phyloP scores from a whole-genome alignment of 768 basidiomycete species.

The Podaxis sp. region DNA sequence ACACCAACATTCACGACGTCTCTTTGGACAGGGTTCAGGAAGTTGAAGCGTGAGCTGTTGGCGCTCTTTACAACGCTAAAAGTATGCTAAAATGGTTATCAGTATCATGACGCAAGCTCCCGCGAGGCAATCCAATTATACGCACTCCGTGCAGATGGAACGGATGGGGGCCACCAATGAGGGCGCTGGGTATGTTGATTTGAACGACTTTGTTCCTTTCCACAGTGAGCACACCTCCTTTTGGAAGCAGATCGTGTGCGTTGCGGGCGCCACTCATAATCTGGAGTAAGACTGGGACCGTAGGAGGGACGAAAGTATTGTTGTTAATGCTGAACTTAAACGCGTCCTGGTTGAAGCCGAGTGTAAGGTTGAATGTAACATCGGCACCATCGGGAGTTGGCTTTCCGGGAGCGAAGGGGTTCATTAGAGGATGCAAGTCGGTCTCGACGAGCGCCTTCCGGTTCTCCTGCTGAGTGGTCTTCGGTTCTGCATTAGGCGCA shows the following conservation, averaged over 20 bases:
- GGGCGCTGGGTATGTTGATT: conserved; percentile 34
- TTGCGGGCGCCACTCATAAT: conserved; percentile 34
- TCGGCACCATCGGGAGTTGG: conserved; percentile 34
- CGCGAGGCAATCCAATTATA: neutral
- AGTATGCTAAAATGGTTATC: conserved; percentile 20
- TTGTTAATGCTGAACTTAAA: conserved; percentile 31
- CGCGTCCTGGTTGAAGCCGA: conserved; percentile 18
- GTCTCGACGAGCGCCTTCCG: neutral
- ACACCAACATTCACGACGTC: conserved; percentile 47
- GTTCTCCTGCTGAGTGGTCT: conserved; percentile 15
- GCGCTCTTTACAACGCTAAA: conserved; percentile 43
- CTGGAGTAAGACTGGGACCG: conserved; percentile 37
- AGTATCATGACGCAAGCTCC: neutral
- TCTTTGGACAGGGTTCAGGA: conserved; percentile 49
- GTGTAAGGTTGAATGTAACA: conserved; percentile 23
- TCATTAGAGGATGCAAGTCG: neutral
- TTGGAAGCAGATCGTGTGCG: conserved; percentile 37
- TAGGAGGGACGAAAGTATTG: conserved; percentile 24
- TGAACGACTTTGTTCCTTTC: conserved; percentile 47
- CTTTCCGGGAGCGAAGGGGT: conserved; percentile 24
- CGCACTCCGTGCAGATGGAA: conserved; percentile 48
- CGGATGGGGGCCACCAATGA: conserved; percentile 30
- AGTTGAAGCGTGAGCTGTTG: conserved; percentile 32
- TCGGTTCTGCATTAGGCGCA: conserved; percentile 30
- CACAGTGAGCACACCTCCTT: conserved; percentile 40